These are phyloP conservation scores for Tylopilus vinaceipallidus DNA, from an alignment of 768 basidiomycete species.

Conservation along the genomic window DNA sequence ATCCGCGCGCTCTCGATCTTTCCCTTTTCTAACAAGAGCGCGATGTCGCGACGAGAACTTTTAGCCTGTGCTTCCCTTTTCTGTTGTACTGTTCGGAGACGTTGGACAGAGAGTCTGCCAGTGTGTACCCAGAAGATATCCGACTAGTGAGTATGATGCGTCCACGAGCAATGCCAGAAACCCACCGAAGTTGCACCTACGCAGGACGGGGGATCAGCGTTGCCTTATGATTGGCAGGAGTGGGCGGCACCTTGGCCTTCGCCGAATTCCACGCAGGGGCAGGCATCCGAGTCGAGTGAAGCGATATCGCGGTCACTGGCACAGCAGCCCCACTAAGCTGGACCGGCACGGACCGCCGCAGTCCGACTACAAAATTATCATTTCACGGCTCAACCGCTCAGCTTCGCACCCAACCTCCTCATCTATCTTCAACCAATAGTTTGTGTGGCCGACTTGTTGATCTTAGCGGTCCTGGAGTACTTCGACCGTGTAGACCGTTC, in stretches of 20 bases:
- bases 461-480: background rate
- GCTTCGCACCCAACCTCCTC: no score
- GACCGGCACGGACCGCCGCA: constrained; percentile 21
- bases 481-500: no score
- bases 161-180: background rate
- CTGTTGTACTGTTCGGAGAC: constrained; percentile 81
- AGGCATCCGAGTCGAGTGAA: constrained; percentile 29
- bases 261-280: constrained; percentile 53
- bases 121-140: constrained; percentile 8
- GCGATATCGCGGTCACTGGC: background rate
- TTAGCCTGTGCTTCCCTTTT: constrained; percentile 90
- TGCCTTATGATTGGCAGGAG: background rate
- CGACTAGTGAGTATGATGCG: background rate
- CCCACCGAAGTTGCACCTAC: constrained; percentile 50
- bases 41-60: constrained; percentile 73
- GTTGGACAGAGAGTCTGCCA: constrained; percentile 83
- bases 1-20: constrained; percentile 84
- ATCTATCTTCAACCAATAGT: background rate
- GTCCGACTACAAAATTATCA: background rate
- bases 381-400: no score
- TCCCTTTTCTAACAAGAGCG: constrained; percentile 70
- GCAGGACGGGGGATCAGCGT: constrained; percentile 2
- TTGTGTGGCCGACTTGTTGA: background rate
- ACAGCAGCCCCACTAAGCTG: constrained; percentile 4
- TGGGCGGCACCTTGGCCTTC: constrained; percentile 51